Conservation (phyloP, 805 yeast species). For the Metschnikowia baotianmanensis region DNA sequence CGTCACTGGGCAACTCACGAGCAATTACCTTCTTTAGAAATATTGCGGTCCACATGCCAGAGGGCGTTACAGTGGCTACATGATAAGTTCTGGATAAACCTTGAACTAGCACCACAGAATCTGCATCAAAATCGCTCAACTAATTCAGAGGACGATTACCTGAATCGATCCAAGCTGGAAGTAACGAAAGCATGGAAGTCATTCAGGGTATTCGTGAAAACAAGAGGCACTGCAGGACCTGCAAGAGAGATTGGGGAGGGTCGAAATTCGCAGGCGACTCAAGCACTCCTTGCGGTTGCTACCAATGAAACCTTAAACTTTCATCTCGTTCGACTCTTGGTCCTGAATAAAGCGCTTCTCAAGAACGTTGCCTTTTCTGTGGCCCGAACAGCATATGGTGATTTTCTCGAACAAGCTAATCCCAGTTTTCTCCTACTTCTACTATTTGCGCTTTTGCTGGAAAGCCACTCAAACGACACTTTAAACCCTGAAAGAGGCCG, state of each 20-base stretch:
- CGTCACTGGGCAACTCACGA: slow-evolving; percentile 94
- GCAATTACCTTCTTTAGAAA: slow-evolving; percentile 63
- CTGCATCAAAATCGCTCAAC: not conserved
- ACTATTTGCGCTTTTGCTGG: slow-evolving; percentile 2
- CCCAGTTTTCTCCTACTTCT: slow-evolving; percentile 1
- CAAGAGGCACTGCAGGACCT: too few relatives aligned
- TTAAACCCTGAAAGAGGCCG: not conserved
- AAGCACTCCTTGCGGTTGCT: not conserved
- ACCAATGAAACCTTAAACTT: not conserved
- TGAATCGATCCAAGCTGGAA: not conserved
- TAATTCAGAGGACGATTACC: too few relatives aligned
- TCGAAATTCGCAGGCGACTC: not conserved
- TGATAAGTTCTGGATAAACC: slow-evolving; percentile 63
- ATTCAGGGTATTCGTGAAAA: not conserved
- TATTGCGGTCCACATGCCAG: slow-evolving; percentile 57
- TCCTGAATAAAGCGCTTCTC: slow-evolving; percentile 4
- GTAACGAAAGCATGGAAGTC: not conserved
- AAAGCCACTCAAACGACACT: not conserved
- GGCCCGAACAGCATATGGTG: not conserved
- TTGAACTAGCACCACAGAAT: not conserved
- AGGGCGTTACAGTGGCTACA: slow-evolving; percentile 76
- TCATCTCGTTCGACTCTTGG: slow-evolving; percentile 2
- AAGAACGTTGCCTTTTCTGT: not conserved
- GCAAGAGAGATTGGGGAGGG: too few relatives aligned
- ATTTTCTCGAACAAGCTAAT: slow-evolving; percentile 3